Percentiles rank a stretch among this genome's conserved stretches.
Conservation (phyloP, 2,329 filamentous ascomycete species). For the Aspergillus sp. region DNA sequence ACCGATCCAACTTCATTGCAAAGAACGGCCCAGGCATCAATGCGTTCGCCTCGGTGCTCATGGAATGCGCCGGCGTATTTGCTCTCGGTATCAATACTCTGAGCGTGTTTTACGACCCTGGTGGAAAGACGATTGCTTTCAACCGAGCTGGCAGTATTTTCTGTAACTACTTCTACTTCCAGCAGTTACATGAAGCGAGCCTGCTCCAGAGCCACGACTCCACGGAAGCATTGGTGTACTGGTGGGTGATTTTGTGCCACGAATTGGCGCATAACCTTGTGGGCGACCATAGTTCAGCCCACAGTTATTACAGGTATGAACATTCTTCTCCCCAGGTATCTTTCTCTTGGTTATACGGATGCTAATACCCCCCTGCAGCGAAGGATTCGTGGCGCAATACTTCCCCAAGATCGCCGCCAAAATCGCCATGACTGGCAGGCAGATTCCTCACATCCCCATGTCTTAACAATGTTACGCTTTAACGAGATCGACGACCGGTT, state of each 20-base stretch:
- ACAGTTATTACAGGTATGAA: constrained; percentile 65
- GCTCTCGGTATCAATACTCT: constrained; percentile 58
- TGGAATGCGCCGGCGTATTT: constrained; percentile 65
- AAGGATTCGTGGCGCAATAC: constrained; percentile 70
- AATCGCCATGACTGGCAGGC: constrained; percentile 26
- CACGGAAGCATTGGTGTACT: constrained; percentile 69
- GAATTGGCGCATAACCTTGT: constrained; percentile 94
- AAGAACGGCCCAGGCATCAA: constrained; percentile 56
- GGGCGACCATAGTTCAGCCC: constrained; percentile 63
- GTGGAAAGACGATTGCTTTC: constrained; percentile 80
- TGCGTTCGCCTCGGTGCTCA: constrained; percentile 59
- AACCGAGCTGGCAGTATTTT: constrained; percentile 82
- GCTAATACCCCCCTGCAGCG: constrained; percentile 36
- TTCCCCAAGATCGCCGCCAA: constrained; percentile 61
- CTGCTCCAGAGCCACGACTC: constrained; percentile 41
- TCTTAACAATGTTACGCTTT: neutral
- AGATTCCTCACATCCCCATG: neutral
- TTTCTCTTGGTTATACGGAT: neutral
- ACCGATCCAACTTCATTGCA: constrained; percentile 52
- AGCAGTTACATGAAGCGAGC: constrained; percentile 61
- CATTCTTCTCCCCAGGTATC: neutral
- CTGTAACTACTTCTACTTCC: constrained; percentile 84
- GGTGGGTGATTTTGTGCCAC: constrained; percentile 94
- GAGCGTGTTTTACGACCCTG: constrained; percentile 80
- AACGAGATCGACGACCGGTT: neutral